phyloP scores from a whole-genome alignment of 345 rosid species.

The Eucalyptus cloeziana region DNA sequence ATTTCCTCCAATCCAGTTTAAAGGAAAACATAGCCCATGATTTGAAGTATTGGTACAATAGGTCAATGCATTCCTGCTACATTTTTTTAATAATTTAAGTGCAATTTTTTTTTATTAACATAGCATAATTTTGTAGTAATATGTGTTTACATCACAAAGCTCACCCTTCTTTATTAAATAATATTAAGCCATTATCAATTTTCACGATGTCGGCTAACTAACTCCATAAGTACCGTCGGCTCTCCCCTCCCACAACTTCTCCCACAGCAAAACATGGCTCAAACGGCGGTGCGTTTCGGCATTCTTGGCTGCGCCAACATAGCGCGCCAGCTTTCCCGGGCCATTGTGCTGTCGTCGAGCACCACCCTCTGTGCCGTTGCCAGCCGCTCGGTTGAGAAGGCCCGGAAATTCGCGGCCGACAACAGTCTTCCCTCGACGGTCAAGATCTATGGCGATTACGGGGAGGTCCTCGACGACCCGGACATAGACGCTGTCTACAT shows the following conservation, averaged over 20 bases:
- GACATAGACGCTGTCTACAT: constrained; percentile 24
- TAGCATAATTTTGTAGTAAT: not conserved
- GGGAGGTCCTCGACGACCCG: constrained; percentile 19
- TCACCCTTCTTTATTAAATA: not conserved
- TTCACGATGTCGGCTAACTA: not conserved
- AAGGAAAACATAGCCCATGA: not conserved
- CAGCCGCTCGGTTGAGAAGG: constrained; percentile 23
- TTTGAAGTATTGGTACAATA: not conserved
- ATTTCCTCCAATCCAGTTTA: not conserved
- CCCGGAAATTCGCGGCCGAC: constrained; percentile 9
- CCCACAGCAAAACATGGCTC: not conserved
- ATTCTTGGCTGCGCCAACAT: constrained; percentile 27
- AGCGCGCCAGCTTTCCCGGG: constrained; percentile 19
- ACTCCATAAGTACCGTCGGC: not conserved
- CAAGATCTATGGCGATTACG: constrained; percentile 22
- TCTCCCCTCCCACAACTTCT: not conserved
- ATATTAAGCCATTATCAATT: not conserved
- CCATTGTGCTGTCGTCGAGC: constrained; percentile 14
- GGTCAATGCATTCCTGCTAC: not conserved
- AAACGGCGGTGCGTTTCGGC: constrained; percentile 8
- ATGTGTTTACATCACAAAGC: not conserved
- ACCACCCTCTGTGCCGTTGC: constrained; percentile 19
- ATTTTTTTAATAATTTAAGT: not conserved
- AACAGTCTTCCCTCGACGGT: constrained; percentile 11
- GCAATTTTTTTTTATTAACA: not conserved